A percentile compares a stretch with the other conserved stretches of the same genome.
phyloP scores from a whole-genome alignment of 805 yeast species.

The Limtongozyma cylindracea region DNA sequence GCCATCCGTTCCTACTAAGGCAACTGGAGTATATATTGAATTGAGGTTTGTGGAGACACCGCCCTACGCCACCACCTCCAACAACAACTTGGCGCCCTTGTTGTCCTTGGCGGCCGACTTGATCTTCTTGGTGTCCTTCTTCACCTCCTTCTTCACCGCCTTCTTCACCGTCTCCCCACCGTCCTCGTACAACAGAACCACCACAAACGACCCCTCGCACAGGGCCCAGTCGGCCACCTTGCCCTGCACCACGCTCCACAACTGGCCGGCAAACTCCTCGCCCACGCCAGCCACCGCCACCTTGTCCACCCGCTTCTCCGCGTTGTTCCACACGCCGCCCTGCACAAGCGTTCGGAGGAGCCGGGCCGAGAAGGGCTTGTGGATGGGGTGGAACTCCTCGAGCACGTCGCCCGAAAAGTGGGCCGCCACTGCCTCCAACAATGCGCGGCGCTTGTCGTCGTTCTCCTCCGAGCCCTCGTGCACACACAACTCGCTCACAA shows the following conservation, averaged over 20 bases:
- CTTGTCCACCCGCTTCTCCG: slow-evolving; percentile 22
- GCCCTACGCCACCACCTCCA: no score
- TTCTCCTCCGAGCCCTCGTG: slow-evolving; percentile 19
- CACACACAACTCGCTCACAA: slow-evolving; percentile 48
- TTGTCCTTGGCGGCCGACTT: no score
- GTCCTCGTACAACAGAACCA: slow-evolving; percentile 58
- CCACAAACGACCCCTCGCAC: slow-evolving; percentile 50
- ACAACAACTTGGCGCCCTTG: no score
- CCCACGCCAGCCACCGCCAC: slow-evolving; percentile 17
- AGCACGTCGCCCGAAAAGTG: slow-evolving; percentile 37
- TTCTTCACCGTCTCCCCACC: slow-evolving; percentile 12
- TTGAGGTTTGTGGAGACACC: no score
- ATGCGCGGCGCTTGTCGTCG: slow-evolving; percentile 18
- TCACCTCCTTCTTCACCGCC: no score
- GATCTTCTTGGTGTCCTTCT: no score
- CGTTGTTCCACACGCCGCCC: slow-evolving; percentile 75
- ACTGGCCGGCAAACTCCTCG: slow-evolving; percentile 26
- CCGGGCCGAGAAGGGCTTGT: slow-evolving; percentile 52
- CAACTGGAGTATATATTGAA: neutral
- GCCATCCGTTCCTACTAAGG: slow-evolving; percentile 77
- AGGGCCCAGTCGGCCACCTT: slow-evolving; percentile 36
- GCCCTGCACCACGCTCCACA: slow-evolving; percentile 22
- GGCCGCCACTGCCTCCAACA: slow-evolving; percentile 28
- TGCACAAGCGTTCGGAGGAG: slow-evolving; percentile 53
- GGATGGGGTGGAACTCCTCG: slow-evolving; percentile 41